Conservation (phyloP, 345 rosid species). For the Boechera retrofracta region DNA sequence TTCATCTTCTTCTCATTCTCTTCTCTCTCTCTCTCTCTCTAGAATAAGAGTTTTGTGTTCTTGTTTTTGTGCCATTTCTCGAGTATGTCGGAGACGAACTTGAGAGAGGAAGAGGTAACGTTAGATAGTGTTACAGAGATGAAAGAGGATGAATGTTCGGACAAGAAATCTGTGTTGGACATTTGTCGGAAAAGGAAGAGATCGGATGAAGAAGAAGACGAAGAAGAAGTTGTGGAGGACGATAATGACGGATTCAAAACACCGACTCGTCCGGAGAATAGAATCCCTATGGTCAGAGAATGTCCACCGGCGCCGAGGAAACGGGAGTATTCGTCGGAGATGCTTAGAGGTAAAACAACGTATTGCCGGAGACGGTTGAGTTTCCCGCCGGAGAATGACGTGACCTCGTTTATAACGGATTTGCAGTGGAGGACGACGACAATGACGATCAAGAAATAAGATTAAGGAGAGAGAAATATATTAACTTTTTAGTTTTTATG, state of each 20-base stretch:
- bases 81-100: constrained; percentile 21
- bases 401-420: constrained; percentile 32
- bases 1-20: not conserved
- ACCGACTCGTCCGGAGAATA: constrained; percentile 45
- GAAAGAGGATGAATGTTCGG: constrained; percentile 9
- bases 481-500: constrained; percentile 13
- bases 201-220: constrained; percentile 34
- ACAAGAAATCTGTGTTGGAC: constrained; percentile 16
- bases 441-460: constrained; percentile 37
- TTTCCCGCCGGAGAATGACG: constrained; percentile 26
- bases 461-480: not conserved
- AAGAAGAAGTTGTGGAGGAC: constrained; percentile 14
- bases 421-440: constrained; percentile 40
- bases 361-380: constrained; percentile 38
- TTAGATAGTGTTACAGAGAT: constrained; percentile 7
- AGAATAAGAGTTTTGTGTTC: constrained; percentile 5
- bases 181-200: constrained; percentile 38
- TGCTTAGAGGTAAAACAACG: constrained; percentile 9
- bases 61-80: not conserved
- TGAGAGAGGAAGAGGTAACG: constrained; percentile 25
- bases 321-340: constrained; percentile 7
- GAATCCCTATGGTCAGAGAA: constrained; percentile 35
- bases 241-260: constrained; percentile 42
- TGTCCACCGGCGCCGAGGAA: constrained; percentile 44
- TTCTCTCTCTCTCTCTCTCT: not conserved